phyloP scores from a whole-genome alignment of 2,329 filamentous ascomycete species.

The Emydomyces testavorans region DNA sequence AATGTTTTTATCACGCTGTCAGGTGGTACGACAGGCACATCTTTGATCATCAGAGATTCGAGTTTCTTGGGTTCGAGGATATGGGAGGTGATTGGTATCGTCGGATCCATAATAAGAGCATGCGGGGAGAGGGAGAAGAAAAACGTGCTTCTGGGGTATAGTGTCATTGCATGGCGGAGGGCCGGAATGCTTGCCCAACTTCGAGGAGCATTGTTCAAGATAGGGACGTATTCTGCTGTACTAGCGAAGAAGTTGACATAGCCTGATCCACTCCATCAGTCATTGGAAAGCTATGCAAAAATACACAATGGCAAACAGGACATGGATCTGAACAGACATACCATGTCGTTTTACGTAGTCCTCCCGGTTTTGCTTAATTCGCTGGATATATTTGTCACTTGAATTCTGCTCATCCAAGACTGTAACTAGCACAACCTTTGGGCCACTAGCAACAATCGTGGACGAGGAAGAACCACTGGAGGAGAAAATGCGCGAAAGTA shows the following conservation, averaged over 20 bases:
- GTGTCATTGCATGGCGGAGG: slow-evolving; percentile 75
- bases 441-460: slow-evolving; percentile 26
- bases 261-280: slow-evolving; percentile 41
- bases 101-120: slow-evolving; percentile 77
- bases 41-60: slow-evolving; percentile 69
- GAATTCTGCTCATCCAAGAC: slow-evolving; percentile 59
- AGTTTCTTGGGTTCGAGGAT: slow-evolving; percentile 57
- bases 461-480: slow-evolving; percentile 22
- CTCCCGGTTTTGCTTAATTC: slow-evolving; percentile 69
- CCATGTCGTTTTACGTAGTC: slow-evolving; percentile 80
- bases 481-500: slow-evolving; percentile 41
- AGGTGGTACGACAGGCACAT: slow-evolving; percentile 78
- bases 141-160: slow-evolving; percentile 63
- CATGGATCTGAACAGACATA: slow-evolving; percentile 34
- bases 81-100: slow-evolving; percentile 55
- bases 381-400: slow-evolving; percentile 55
- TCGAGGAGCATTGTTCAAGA: slow-evolving; percentile 33
- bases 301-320: slow-evolving; percentile 9
- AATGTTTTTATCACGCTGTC: slow-evolving; percentile 97
- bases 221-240: slow-evolving; percentile 53
- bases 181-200: slow-evolving; percentile 62
- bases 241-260: slow-evolving; percentile 77
- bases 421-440: slow-evolving; percentile 67
- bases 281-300: neutral
- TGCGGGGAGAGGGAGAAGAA: slow-evolving; percentile 82